Base-by-base conservation (phyloP, 2,329 filamentous ascomycete genomes). In the Fusarium burgessii region DNA sequence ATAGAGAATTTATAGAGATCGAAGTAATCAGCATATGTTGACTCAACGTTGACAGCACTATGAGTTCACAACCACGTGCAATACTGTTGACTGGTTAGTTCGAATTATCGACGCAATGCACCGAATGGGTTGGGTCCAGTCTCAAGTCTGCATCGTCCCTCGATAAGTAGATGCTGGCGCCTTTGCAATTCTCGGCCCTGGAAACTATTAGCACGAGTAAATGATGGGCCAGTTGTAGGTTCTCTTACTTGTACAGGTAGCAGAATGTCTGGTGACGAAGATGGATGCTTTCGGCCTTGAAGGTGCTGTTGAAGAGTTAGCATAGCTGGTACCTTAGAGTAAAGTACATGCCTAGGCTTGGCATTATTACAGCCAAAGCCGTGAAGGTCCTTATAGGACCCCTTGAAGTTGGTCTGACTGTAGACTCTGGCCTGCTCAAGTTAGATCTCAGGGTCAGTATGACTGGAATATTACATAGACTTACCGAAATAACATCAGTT, bases 201-300 rank as follows among this genome's bases (percentile, higher is more conserved):
- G 0, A 1, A 0, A 10, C 0, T 9, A 20, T 45, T 13, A 0
- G 18, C n/a, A 23, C 7, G 1, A n/a, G 29, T 20, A 33, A 27
- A 1, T 27, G 3, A 35, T 5, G 25, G 13, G 2, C 20, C 5
- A 4, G 3, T 0, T 13, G 5, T 8, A 18, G 6, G 9, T 2
- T 2, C 7, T 6, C 40, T 56, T 15, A 56, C 52, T 46, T 11
- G 14, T 56, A 56, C n/a, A 56, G 7, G 9, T 46, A 56, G 27
- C 52, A 56, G 52, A 46, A 56, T 1, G 29, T 35, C 2, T 23
- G 20, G 2, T 3, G 9, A 6, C 40, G 27, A 56, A 56, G 40
- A 20, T 56, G 52, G 2, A 56, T 46, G 13, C 52, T 56, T 15
- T 46, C 23, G 11, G 35, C 52, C 29, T 56, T 56, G 17, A 56